phyloP scores from a whole-genome alignment of 2,329 filamentous ascomycete species.

The Diaporthe sp. region DNA sequence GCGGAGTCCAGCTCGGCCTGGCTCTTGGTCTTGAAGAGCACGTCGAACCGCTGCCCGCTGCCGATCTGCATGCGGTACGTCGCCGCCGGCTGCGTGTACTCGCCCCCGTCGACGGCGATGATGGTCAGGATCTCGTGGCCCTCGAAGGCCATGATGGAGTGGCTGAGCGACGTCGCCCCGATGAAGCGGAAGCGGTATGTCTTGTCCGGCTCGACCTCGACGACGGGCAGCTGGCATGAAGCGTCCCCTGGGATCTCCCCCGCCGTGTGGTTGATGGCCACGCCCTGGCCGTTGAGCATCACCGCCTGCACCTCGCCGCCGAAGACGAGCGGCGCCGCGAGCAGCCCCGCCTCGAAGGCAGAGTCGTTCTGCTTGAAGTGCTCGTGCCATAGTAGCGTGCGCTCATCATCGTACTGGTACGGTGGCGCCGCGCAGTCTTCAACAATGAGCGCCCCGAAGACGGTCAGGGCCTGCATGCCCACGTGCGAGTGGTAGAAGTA shows the following conservation, averaged over 20 bases:
- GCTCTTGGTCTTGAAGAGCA: slow-evolving; percentile 66
- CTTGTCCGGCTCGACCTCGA: slow-evolving; percentile 70
- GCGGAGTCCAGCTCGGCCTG: slow-evolving; percentile 54
- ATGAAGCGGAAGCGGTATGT: slow-evolving; percentile 74
- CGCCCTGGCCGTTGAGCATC: slow-evolving; percentile 68
- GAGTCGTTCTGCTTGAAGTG: slow-evolving; percentile 68
- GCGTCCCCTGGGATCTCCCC: slow-evolving; percentile 45
- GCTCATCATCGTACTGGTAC: slow-evolving; percentile 73
- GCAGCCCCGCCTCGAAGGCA: slow-evolving; percentile 63
- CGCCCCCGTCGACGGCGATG: slow-evolving; percentile 71
- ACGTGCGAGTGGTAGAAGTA: slow-evolving; percentile 79
- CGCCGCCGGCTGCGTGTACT: slow-evolving; percentile 62
- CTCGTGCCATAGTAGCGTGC: slow-evolving; percentile 67
- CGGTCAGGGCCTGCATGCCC: slow-evolving; percentile 71
- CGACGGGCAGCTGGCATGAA: slow-evolving; percentile 60
- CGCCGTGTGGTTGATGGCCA: slow-evolving; percentile 51
- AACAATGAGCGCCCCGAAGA: slow-evolving; percentile 70
- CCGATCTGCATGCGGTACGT: slow-evolving; percentile 67
- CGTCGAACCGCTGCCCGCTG: slow-evolving; percentile 71
- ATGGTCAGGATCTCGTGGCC: slow-evolving; percentile 67
- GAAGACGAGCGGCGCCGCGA: slow-evolving; percentile 65
- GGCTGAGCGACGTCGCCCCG: slow-evolving; percentile 66
- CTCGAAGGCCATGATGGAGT: slow-evolving; percentile 67
- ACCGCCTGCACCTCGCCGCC: slow-evolving; percentile 69
- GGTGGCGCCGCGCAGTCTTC: slow-evolving; percentile 61